Conservation (phyloP, 352 stramenopile genomes). For the Phytophthora tubulina region DNA sequence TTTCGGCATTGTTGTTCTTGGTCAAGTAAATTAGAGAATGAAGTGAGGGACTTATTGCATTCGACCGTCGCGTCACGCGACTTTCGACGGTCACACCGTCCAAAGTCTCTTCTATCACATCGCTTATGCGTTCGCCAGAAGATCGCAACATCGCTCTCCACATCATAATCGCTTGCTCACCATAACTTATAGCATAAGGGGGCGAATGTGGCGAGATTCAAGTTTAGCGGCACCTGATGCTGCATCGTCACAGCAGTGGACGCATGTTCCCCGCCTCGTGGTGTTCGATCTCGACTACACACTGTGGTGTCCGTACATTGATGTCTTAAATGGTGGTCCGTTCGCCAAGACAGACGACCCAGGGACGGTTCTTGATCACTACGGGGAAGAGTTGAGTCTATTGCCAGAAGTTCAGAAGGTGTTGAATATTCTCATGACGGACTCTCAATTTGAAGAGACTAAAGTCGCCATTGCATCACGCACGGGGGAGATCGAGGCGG, state of each 20-base stretch:
- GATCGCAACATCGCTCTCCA: not conserved
- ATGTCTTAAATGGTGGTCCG: slow-evolving; percentile 80
- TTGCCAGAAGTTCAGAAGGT: slow-evolving; percentile 64
- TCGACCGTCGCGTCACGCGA: not conserved
- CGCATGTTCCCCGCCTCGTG: slow-evolving; percentile 65
- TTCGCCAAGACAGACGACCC: slow-evolving; percentile 69
- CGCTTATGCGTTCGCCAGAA: not conserved
- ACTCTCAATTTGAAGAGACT: slow-evolving; percentile 66
- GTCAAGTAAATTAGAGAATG: not conserved
- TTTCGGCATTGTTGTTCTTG: slow-evolving; percentile 14
- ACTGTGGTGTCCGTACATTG: slow-evolving; percentile 80
- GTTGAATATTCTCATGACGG: slow-evolving; percentile 67
- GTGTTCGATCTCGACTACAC: slow-evolving; percentile 87
- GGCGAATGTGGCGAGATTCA: not conserved
- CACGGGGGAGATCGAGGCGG: slow-evolving; percentile 74
- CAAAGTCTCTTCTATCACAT: not conserved
- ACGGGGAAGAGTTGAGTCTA: slow-evolving; percentile 79
- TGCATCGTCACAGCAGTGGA: slow-evolving; percentile 43
- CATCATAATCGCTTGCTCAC: slow-evolving; percentile 7
- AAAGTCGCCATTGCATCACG: slow-evolving; percentile 71
- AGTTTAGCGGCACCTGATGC: not conserved
- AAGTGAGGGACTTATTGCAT: not conserved
- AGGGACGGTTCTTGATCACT: slow-evolving; percentile 70
- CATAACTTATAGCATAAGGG: not conserved
- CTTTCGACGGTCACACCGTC: not conserved